Conservation (phyloP, 768 basidiomycete species). For the Termitomyces titanicus region DNA sequence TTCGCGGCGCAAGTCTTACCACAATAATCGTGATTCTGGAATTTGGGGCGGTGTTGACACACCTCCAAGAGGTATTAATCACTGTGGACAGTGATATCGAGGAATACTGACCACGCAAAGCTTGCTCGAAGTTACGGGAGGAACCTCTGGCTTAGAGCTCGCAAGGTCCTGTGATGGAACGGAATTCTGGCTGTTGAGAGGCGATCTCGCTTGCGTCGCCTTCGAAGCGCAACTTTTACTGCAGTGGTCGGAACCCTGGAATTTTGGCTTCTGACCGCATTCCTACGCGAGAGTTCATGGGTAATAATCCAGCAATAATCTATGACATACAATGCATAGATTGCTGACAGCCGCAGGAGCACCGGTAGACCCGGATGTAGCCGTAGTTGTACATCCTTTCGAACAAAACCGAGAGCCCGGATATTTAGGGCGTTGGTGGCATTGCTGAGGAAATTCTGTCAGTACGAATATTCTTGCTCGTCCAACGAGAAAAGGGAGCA, state of each 20-base stretch:
- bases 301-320: not conserved
- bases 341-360: not conserved
- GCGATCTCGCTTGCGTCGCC: not conserved
- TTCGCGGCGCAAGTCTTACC: conserved; percentile 54
- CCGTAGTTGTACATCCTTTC: not conserved
- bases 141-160: not conserved
- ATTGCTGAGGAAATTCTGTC: conserved; percentile 30
- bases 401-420: not conserved
- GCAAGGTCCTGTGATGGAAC: not conserved
- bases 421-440: conserved; percentile 40
- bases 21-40: conserved; percentile 18
- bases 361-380: not conserved
- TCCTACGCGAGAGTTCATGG: not conserved
- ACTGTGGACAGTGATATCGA: not conserved
- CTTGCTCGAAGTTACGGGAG: not conserved
- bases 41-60: not conserved
- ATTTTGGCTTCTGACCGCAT: conserved; percentile 37
- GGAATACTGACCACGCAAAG: not conserved
- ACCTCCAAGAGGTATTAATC: not conserved
- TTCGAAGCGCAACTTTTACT: conserved; percentile 2
- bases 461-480: no score
- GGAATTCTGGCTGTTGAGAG: not conserved
- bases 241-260: conserved; percentile 53
- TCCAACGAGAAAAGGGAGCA: not conserved
- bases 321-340: not conserved